Conservation (phyloP, 2,329 filamentous ascomycete species). For the Ceratocystis lukuohia region DNA sequence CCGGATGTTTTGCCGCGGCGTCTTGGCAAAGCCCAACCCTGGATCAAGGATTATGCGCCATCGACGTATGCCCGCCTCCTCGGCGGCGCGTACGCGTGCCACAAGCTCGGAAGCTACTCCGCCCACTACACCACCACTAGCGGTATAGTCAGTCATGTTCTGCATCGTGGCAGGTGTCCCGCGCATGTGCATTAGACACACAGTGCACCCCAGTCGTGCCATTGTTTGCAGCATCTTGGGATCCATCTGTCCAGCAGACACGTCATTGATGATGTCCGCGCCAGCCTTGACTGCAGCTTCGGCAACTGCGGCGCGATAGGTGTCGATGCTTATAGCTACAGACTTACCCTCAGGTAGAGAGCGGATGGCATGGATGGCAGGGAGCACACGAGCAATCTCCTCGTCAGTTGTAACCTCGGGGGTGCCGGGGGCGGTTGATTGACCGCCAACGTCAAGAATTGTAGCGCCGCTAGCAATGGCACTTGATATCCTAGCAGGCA, state of each 20-base stretch:
- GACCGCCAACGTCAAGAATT: slow-evolving; percentile 85
- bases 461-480: slow-evolving; percentile 60
- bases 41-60: slow-evolving; percentile 96
- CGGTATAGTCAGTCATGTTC: slow-evolving; percentile 51
- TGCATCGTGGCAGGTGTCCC: slow-evolving; percentile 76
- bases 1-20: slow-evolving; percentile 63
- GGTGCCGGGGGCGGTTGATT: slow-evolving; percentile 74
- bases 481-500: slow-evolving; percentile 46
- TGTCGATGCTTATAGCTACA: slow-evolving; percentile 78
- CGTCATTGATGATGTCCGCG: slow-evolving; percentile 88
- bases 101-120: slow-evolving; percentile 56
- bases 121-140: slow-evolving; percentile 50
- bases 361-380: slow-evolving; percentile 62
- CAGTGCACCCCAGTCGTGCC: slow-evolving; percentile 61
- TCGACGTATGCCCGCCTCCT: slow-evolving; percentile 67
- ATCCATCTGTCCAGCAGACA: slow-evolving; percentile 72
- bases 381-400: slow-evolving; percentile 65
- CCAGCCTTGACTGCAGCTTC: slow-evolving; percentile 61
- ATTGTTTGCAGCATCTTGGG: slow-evolving; percentile 68
- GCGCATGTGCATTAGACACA: slow-evolving; percentile 87
- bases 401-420: slow-evolving; percentile 55
- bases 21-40: slow-evolving; percentile 88
- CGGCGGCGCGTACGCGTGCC: slow-evolving; percentile 56
- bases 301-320: slow-evolving; percentile 76
- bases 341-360: slow-evolving; percentile 46